Percentiles rank a stretch among this genome's conserved stretches.
Evolutionary conservation across 1,284 basidiomycete species (phyloP).

Genomic region (Puccinia brachypodii): DNA sequence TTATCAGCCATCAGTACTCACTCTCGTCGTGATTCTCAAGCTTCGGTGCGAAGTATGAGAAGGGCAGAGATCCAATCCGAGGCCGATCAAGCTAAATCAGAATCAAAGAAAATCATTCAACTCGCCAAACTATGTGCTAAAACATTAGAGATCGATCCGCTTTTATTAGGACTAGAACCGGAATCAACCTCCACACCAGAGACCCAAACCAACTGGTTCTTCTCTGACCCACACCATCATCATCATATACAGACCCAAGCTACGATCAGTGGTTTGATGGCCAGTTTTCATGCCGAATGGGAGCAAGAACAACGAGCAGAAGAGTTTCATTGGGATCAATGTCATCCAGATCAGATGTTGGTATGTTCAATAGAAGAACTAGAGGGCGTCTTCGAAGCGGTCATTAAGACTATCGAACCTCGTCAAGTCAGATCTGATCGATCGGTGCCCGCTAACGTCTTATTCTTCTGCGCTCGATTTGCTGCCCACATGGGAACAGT

Average conservation of each 20-base stretch:
- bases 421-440: constrained; percentile 53
- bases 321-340: constrained; percentile 41
- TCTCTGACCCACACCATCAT: background rate
- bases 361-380: constrained; percentile 54
- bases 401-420: constrained; percentile 53
- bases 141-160: constrained; percentile 25
- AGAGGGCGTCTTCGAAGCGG: constrained; percentile 51
- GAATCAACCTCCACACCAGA: background rate
- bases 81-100: constrained; percentile 22
- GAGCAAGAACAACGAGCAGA: constrained; percentile 41
- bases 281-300: constrained; percentile 26
- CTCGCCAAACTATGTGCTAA: constrained; percentile 11
- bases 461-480: constrained; percentile 54
- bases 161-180: constrained; percentile 18
- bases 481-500: constrained; percentile 52
- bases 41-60: constrained; percentile 26
- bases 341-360: constrained; percentile 53
- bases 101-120: constrained; percentile 41
- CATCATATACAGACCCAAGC: background rate
- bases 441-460: constrained; percentile 54
- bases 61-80: constrained; percentile 19
- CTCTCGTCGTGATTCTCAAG: constrained; percentile 17
- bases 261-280: background rate
- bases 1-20: background rate
- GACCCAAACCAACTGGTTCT: constrained; percentile 1